Evolutionary conservation across 164 flowering plant genomes (phyloP).

Genomic region (Macadamia integrifolia): DNA sequence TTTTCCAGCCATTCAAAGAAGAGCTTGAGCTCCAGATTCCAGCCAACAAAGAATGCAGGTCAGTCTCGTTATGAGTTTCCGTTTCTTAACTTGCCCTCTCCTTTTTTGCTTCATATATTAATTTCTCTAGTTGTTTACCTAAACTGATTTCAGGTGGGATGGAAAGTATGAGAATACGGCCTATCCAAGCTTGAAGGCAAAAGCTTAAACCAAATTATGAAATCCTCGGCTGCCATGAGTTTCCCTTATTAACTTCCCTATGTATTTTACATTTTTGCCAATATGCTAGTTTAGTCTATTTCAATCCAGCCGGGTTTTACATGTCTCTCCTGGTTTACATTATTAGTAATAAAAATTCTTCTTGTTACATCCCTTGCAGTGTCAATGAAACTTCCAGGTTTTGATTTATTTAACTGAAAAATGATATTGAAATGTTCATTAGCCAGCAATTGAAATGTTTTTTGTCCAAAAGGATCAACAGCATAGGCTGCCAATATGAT

Average conservation of each 20-base stretch:
- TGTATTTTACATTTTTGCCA: neutral
- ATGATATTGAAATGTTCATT: no score
- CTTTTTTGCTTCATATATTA: neutral
- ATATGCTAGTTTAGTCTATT: neutral
- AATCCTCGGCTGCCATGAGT: neutral
- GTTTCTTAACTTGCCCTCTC: neutral
- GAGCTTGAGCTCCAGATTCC: slow-evolving; percentile 73
- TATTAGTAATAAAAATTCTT: neutral
- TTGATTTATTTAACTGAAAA: neutral
- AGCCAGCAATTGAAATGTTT: no score
- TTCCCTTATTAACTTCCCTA: neutral
- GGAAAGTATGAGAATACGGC: slow-evolving; percentile 66
- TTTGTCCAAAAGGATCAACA: no score
- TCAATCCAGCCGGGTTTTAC: no score
- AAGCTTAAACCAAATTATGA: neutral
- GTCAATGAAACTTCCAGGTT: neutral
- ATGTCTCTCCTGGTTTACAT: neutral
- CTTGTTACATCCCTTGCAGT: neutral
- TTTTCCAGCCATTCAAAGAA: slow-evolving; percentile 55
- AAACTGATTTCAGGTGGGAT: slow-evolving; percentile 48
- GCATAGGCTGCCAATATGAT: no score
- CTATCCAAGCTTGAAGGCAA: slow-evolving; percentile 24
- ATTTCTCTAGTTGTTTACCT: neutral
- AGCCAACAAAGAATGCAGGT: slow-evolving; percentile 57
- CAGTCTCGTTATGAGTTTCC: neutral